Conservation (phyloP, 441 rosid species). For the Eugenia klotzschiana region DNA sequence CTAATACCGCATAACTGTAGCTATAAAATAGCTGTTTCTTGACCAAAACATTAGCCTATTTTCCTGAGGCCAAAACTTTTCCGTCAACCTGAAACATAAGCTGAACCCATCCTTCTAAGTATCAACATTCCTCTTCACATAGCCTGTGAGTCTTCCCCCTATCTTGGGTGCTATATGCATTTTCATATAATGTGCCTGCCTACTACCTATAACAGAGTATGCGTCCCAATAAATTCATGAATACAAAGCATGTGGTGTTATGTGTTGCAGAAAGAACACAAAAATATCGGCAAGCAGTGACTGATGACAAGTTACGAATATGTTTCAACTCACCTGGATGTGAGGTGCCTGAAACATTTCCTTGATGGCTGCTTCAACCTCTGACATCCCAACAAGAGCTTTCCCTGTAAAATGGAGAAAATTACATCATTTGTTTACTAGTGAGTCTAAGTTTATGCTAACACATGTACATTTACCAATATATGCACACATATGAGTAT, state of each 20-base stretch:
- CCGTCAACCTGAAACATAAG: not conserved
- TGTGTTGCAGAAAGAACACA: not conserved
- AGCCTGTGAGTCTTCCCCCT: not conserved
- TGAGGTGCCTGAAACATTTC: conserved; percentile 99
- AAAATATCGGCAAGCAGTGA: not conserved
- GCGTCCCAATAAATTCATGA: not conserved
- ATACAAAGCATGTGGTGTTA: not conserved
- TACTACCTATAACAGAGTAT: not conserved
- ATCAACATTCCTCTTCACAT: not conserved
- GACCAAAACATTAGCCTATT: not conserved
- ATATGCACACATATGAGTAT: not conserved
- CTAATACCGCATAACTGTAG: not conserved
- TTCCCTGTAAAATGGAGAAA: conserved; percentile 27
- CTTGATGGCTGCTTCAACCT: conserved; percentile 84
- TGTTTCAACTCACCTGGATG: conserved; percentile 57
- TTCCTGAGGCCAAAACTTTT: not conserved
- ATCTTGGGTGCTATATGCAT: not conserved
- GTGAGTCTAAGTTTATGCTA: not conserved
- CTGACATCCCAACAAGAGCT: conserved; percentile 55
- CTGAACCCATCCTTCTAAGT: not conserved
- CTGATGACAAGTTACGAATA: not conserved
- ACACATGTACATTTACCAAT: not conserved
- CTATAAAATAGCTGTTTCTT: not conserved
- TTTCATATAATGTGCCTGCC: not conserved
- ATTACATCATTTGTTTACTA: not conserved